These are phyloP conservation scores for Heliamphora exappendiculata DNA, from an alignment of 148 eudicot species.

Conservation along the genomic window DNA sequence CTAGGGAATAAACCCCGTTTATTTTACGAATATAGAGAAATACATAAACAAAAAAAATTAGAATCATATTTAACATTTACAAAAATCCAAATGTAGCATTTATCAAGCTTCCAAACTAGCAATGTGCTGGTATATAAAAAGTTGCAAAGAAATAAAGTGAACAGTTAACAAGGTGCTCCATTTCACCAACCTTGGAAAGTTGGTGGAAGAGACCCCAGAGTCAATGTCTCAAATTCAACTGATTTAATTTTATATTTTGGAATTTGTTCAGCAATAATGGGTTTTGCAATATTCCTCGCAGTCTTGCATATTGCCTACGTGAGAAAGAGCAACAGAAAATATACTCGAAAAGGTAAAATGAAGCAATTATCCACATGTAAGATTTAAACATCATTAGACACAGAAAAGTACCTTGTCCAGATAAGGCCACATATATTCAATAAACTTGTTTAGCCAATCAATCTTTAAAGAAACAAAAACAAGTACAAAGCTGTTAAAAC, in stretches of 20 bases:
- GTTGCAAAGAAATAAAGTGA: not conserved
- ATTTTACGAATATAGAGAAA: not conserved
- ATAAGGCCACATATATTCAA: slow-evolving; percentile 81
- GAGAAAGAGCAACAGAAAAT: not conserved
- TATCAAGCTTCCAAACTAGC: not conserved
- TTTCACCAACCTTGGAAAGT: slow-evolving; percentile 67
- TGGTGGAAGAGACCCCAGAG: slow-evolving; percentile 77
- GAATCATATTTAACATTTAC: not conserved
- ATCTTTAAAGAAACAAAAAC: slow-evolving; percentile 31
- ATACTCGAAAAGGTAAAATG: slow-evolving; percentile 1
- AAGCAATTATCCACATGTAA: not conserved
- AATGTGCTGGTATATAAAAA: not conserved
- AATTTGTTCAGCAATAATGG: slow-evolving; percentile 86
- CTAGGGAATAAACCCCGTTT: not conserved
- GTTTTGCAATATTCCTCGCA: slow-evolving; percentile 60
- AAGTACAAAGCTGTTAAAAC: slow-evolving; percentile 14
- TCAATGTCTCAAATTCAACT: slow-evolving; percentile 64
- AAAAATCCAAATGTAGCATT: not conserved
- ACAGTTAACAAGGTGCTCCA: not conserved
- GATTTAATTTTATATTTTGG: slow-evolving; percentile 80
- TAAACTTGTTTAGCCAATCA: slow-evolving; percentile 89
- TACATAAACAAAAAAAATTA: not conserved
- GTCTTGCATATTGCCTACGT: slow-evolving; percentile 82
- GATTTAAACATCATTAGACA: not conserved
- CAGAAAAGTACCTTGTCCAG: slow-evolving; percentile 52